Evolutionary conservation across 108 stramenopile species (phyloP).

Genomic region (Nannochloropsis granulata): DNA sequence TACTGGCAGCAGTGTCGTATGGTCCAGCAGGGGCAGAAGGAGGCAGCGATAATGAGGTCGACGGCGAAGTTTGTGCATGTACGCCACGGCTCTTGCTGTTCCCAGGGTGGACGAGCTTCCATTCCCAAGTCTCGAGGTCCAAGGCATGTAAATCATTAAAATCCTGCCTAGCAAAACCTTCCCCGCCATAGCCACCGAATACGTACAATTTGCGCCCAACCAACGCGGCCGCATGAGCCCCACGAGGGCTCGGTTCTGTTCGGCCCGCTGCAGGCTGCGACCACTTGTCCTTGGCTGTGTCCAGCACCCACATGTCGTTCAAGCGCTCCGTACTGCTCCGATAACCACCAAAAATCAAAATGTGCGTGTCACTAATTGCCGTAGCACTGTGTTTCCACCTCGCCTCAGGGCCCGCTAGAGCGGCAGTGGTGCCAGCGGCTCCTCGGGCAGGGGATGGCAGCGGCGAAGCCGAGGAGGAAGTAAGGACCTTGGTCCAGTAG

Average conservation of each 20-base stretch:
- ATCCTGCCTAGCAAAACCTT: slow-evolving; percentile 50
- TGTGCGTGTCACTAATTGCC: slow-evolving; percentile 17
- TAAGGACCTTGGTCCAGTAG: slow-evolving; percentile 38
- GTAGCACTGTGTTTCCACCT: slow-evolving; percentile 54
- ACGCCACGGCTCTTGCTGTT: slow-evolving; percentile 2
- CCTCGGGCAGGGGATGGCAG: slow-evolving; percentile 2
- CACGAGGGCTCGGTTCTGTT: slow-evolving; percentile 38
- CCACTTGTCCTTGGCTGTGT: slow-evolving; percentile 46
- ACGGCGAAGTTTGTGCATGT: not conserved
- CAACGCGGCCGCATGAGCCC: slow-evolving; percentile 47
- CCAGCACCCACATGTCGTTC: slow-evolving; percentile 55
- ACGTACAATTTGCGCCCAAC: slow-evolving; percentile 37
- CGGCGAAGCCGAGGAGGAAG: not conserved
- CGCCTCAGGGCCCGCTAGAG: slow-evolving; percentile 23
- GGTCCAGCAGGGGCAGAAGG: no score
- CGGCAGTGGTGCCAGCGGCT: not conserved
- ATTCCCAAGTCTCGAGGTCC: slow-evolving; percentile 36
- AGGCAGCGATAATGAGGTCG: not conserved
- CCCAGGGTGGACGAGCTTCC: slow-evolving; percentile 28
- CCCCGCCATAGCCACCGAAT: slow-evolving; percentile 64
- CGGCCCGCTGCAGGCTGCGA: slow-evolving; percentile 26
- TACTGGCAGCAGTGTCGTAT: not conserved
- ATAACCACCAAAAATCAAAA: slow-evolving; percentile 58
- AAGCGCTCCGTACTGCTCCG: slow-evolving; percentile 38
- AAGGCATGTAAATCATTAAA: slow-evolving; percentile 48